Percentiles rank a stretch among this genome's conserved stretches.
These are phyloP conservation scores for Prunus mongolica DNA, from an alignment of 306 rosid species.

Conservation along the genomic window DNA sequence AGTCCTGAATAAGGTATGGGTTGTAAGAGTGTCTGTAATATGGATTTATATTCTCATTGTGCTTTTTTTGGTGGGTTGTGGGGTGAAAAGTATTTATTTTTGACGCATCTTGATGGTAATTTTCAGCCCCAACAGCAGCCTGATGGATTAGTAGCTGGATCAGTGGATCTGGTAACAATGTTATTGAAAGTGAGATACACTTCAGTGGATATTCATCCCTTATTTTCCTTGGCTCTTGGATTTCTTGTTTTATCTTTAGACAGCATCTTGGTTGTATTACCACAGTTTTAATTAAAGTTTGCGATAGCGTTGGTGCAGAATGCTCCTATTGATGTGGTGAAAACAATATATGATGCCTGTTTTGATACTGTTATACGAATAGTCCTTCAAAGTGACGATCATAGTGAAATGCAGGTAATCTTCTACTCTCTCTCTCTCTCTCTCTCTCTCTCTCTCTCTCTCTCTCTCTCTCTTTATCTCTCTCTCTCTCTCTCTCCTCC, in stretches of 20 bases:
- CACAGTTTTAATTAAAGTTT: constrained; percentile 32
- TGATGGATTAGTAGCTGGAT: constrained; percentile 86
- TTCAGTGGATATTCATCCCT: constrained; percentile 21
- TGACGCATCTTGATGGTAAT: constrained; percentile 33
- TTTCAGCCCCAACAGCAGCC: constrained; percentile 81
- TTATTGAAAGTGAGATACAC: constrained; percentile 78
- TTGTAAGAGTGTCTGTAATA: constrained; percentile 14
- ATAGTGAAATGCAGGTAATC: constrained; percentile 89
- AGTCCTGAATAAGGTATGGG: constrained; percentile 62
- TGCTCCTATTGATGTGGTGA: constrained; percentile 70
- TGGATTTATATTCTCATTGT: constrained; percentile 11
- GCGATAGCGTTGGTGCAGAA: constrained; percentile 60
- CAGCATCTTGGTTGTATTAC: constrained; percentile 12
- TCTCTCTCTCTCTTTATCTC: background rate
- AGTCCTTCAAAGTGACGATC: constrained; percentile 78
- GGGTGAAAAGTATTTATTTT: constrained; percentile 1
- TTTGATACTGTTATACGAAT: constrained; percentile 59
- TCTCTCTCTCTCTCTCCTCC: background rate
- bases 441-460: background rate
- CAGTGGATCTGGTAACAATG: constrained; percentile 85
- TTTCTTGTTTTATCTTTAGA: constrained; percentile 19
- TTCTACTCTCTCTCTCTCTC: background rate
- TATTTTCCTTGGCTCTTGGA: background rate
- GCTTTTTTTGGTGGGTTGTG: background rate
- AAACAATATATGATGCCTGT: constrained; percentile 72